phyloP scores from a whole-genome alignment of 78 protist genomes.

The Tieghemostelium lacteum region DNA sequence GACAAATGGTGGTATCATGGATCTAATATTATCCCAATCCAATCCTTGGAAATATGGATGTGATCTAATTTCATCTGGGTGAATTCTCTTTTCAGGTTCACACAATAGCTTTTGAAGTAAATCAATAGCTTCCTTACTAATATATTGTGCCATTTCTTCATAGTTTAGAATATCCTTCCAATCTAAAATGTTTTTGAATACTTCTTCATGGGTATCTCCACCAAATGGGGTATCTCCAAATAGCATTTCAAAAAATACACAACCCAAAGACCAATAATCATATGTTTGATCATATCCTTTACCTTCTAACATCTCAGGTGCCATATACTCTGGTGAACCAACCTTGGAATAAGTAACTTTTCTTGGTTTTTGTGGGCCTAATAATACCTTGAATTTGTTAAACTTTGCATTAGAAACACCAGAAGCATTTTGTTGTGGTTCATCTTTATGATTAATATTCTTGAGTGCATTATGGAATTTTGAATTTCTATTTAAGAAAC shows the following conservation, averaged over 20 bases:
- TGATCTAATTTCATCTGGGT: conserved; percentile 44
- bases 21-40: conserved; percentile 87
- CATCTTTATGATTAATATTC: conserved; percentile 5
- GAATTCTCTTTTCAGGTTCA: conserved; percentile 73
- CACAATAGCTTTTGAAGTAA: conserved; percentile 31
- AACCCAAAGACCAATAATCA: conserved; percentile 95
- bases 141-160: background rate
- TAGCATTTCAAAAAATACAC: conserved; percentile 83
- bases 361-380: background rate
- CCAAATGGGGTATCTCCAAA: conserved; percentile 89
- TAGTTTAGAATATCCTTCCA: conserved; percentile 70
- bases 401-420: background rate
- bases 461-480: conserved; percentile 51
- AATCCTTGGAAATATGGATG: conserved; percentile 80
- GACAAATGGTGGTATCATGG: conserved; percentile 67
- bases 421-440: background rate
- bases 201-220: conserved; percentile 86
- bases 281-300: conserved; percentile 87
- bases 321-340: conserved; percentile 94
- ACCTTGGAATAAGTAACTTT: conserved; percentile 58
- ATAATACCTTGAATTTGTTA: background rate
- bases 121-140: conserved; percentile 9
- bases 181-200: conserved; percentile 78
- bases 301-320: conserved; percentile 92
- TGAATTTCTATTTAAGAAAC: conserved; percentile 63